A percentile compares a stretch with the other conserved stretches of the same genome.
These are phyloP conservation scores for Vanrija sp. DNA, from an alignment of 1,284 basidiomycete genomes.

Conservation along the genomic window DNA sequence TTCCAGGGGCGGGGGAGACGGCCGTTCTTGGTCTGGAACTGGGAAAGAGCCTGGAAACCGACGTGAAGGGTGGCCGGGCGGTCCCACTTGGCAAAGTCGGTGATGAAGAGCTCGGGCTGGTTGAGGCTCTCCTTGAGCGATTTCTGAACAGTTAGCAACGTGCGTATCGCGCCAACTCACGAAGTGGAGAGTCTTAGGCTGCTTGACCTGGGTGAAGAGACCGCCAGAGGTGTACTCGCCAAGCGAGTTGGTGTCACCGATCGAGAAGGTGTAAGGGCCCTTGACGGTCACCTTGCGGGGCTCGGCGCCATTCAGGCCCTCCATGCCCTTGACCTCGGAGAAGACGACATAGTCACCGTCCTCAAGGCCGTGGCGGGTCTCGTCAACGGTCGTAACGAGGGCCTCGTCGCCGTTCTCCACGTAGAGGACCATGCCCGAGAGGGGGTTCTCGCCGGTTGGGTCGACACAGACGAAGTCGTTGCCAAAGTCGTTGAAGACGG, in stretches of 20 bases:
- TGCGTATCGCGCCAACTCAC: constrained; percentile 53
- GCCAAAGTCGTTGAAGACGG: constrained; percentile 96
- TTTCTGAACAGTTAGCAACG: constrained; percentile 60
- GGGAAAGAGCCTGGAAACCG: constrained; percentile 90
- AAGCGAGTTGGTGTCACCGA: constrained; percentile 79
- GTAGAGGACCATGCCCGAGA: constrained; percentile 92
- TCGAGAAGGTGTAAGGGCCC: constrained; percentile 92
- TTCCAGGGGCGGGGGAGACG: constrained; percentile 81
- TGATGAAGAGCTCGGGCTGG: constrained; percentile 84
- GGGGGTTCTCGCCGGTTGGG: constrained; percentile 88
- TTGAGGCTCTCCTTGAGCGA: constrained; percentile 80
- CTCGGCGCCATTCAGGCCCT: constrained; percentile 81
- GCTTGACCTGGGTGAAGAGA: constrained; percentile 97
- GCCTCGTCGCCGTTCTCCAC: constrained; percentile 80
- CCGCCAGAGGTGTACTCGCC: constrained; percentile 83
- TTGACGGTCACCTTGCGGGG: constrained; percentile 90
- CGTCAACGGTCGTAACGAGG: constrained; percentile 92
- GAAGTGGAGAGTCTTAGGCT: constrained; percentile 93
- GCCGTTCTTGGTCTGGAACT: constrained; percentile 66
- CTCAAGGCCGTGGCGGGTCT: constrained; percentile 94
- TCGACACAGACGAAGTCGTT: constrained; percentile 91
- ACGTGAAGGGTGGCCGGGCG: constrained; percentile 84
- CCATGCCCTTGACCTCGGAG: constrained; percentile 95
- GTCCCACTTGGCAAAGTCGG: constrained; percentile 98
- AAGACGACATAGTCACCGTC: constrained; percentile 98